Evolutionary conservation across 345 rosid genomes (phyloP).

Genomic region (Microcos paniculata): DNA sequence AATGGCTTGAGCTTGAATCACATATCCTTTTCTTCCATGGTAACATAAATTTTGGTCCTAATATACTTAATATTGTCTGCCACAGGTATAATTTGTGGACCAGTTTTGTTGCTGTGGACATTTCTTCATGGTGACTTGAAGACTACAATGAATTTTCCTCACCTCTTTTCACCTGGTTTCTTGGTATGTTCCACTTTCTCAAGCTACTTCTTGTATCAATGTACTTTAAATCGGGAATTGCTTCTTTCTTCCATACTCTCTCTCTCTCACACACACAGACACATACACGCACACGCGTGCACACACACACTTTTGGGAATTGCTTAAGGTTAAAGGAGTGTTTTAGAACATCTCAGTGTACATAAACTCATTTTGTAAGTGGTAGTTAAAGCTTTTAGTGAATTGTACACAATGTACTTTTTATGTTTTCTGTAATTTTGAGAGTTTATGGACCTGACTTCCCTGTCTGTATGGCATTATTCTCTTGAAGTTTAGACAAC

Average conservation of each 20-base stretch:
- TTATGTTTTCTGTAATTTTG: too few relatives aligned
- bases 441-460: too few relatives aligned
- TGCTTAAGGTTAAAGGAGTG: too few relatives aligned
- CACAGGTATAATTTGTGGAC: conserved; percentile 79
- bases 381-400: too few relatives aligned
- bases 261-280: background rate
- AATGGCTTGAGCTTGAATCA: conserved; percentile 17
- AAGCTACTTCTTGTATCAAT: background rate
- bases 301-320: too few relatives aligned
- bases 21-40: conserved; percentile 1
- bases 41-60: conserved; percentile 2
- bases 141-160: conserved; percentile 58
- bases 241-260: background rate
- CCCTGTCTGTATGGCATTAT: too few relatives aligned
- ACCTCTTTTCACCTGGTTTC: conserved; percentile 75
- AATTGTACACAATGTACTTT: too few relatives aligned
- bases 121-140: conserved; percentile 75
- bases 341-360: too few relatives aligned
- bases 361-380: too few relatives aligned
- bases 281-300: too few relatives aligned
- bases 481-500: too few relatives aligned
- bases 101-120: conserved; percentile 83
- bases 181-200: conserved; percentile 48
- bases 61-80: conserved; percentile 18
- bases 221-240: background rate